Conservation (phyloP, 2,329 filamentous ascomycete species). For the Verticillium albo-atrum region DNA sequence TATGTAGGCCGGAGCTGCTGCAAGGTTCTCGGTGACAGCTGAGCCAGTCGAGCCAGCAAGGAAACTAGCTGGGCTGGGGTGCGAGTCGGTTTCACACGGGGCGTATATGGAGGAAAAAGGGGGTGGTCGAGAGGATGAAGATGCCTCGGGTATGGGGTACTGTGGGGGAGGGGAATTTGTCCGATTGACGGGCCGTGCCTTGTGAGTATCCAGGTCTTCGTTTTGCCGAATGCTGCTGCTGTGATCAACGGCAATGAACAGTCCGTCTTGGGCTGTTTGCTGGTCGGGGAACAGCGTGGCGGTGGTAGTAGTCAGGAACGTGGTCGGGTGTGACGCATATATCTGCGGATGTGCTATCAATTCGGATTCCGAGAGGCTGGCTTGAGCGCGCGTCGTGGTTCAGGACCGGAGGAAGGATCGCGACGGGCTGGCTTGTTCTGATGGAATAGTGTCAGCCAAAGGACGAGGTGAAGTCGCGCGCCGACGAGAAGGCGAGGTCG, state of each 20-base stretch:
- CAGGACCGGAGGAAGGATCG: too few species aligned
- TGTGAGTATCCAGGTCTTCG: conserved; percentile 3
- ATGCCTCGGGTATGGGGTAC: conserved; percentile 54
- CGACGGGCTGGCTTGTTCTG: too few species aligned
- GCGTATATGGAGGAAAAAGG: conserved; percentile 59
- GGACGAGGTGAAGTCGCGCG: background rate
- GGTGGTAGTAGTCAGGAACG: background rate
- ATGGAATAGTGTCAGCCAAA: too few species aligned
- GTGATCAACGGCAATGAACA: conserved; percentile 35
- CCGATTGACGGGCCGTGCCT: conserved; percentile 17
- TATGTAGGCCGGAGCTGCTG: conserved; percentile 52
- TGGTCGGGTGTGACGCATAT: background rate
- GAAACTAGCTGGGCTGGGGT: conserved; percentile 12
- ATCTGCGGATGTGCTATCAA: too few species aligned
- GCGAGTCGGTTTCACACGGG: conserved; percentile 30
- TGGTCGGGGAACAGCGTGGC: background rate
- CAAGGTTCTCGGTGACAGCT: conserved; percentile 20
- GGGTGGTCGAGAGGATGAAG: conserved; percentile 46
- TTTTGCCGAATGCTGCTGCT: conserved; percentile 3
- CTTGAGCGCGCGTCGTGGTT: too few species aligned
- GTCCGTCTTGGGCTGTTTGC: conserved; percentile 28
- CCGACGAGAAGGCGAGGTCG: too few species aligned
- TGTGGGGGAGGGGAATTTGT: conserved; percentile 53
- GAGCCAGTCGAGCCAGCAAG: conserved; percentile 7
- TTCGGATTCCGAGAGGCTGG: too few species aligned